These are phyloP conservation scores for Serendipita vermifera DNA, from an alignment of 768 basidiomycete species.

Conservation along the genomic window DNA sequence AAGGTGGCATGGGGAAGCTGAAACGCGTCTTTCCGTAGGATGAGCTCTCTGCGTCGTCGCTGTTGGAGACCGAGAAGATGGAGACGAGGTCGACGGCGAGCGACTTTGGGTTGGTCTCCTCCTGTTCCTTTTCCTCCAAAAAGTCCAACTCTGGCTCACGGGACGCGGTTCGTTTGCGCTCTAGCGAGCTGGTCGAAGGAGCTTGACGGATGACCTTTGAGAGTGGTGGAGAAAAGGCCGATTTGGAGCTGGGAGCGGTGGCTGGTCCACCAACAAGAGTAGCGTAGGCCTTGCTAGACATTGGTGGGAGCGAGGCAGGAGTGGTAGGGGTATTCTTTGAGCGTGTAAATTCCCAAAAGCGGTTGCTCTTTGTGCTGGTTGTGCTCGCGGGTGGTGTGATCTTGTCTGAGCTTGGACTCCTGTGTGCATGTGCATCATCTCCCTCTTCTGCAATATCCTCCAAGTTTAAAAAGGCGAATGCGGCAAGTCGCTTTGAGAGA, in stretches of 20 bases:
- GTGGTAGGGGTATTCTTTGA: conserved; percentile 1
- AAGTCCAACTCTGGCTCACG: background rate
- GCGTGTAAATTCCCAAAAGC: conserved; percentile 3
- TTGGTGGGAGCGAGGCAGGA: background rate
- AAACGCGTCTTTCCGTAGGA: conserved; percentile 1
- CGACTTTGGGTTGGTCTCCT: conserved; percentile 1
- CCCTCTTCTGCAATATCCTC: conserved; percentile 2
- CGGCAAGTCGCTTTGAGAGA: conserved; percentile 1
- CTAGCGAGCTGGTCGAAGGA: background rate
- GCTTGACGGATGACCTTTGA: background rate
- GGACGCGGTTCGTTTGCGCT: background rate
- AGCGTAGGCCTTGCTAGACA: conserved; percentile 7
- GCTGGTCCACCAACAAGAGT: conserved; percentile 1
- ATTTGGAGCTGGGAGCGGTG: background rate
- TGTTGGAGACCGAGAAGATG: background rate
- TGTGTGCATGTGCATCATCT: background rate
- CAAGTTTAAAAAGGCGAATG: background rate
- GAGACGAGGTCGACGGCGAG: conserved; percentile 7
- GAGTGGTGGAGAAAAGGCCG: background rate
- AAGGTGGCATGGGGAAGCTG: conserved; percentile 7
- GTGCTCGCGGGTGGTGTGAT: background rate
- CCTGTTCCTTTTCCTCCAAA: background rate
- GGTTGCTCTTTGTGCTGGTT: background rate
- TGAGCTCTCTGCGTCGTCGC: background rate
- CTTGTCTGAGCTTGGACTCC: background rate